These are phyloP conservation scores for Malus sieversii DNA, from an alignment of 306 rosid species.

Conservation along the genomic window DNA sequence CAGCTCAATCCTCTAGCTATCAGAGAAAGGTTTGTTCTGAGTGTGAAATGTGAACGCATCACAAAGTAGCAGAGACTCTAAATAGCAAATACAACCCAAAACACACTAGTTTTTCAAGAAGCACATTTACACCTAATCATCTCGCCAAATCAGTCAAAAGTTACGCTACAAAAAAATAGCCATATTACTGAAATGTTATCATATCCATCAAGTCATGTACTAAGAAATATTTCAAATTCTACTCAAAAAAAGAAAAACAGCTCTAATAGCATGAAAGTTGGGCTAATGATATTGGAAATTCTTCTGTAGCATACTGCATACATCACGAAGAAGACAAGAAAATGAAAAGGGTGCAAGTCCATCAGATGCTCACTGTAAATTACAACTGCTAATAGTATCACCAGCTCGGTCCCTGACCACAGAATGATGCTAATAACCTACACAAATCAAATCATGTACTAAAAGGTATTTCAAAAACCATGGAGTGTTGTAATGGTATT, in stretches of 20 bases:
- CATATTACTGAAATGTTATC: background rate
- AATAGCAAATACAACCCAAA: background rate
- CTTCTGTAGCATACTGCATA: background rate
- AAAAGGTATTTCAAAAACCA: background rate
- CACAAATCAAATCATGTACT: background rate
- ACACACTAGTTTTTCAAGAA: background rate
- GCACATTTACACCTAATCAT: background rate
- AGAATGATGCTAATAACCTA: background rate
- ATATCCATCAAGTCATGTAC: background rate
- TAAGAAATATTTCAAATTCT: background rate
- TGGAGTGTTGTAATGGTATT: background rate
- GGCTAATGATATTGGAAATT: background rate
- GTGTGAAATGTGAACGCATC: background rate
- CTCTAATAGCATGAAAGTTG: background rate
- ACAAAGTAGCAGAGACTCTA: background rate
- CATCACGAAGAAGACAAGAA: background rate
- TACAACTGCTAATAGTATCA: background rate
- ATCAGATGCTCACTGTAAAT: background rate
- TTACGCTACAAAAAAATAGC: background rate
- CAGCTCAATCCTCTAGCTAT: background rate
- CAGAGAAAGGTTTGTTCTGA: background rate
- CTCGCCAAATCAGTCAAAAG: background rate
- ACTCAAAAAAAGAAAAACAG: background rate
- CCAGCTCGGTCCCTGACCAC: background rate
- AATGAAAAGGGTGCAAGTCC: background rate